Evolutionary conservation across 768 basidiomycete species (phyloP).

Genomic region (Lactifluus subvellereus): DNA sequence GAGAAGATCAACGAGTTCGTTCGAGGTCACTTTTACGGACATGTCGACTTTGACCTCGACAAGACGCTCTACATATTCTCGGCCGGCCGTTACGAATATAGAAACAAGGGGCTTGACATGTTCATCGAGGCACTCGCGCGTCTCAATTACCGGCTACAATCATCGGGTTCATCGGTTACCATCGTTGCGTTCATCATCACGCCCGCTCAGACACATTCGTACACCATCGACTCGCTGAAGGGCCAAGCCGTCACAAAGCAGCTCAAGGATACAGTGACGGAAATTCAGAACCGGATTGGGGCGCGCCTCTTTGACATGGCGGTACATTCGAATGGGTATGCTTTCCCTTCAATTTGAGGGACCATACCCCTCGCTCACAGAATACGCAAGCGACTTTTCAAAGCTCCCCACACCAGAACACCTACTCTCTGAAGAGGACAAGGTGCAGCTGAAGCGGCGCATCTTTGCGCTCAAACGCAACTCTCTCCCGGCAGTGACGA

Average conservation of each 20-base stretch:
- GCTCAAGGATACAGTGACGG: constrained; percentile 89
- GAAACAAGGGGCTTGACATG: constrained; percentile 99
- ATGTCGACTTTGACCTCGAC: constrained; percentile 94
- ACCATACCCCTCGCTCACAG: not conserved
- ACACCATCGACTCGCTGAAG: constrained; percentile 96
- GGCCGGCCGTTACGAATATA: constrained; percentile 98
- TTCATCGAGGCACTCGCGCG: constrained; percentile 96
- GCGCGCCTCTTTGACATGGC: constrained; percentile 91
- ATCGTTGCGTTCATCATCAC: constrained; percentile 99
- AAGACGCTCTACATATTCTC: constrained; percentile 95
- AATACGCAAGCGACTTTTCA: constrained; percentile 54
- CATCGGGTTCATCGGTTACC: constrained; percentile 64
- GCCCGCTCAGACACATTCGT: constrained; percentile 93
- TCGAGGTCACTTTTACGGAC: constrained; percentile 96
- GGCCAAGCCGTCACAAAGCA: constrained; percentile 97
- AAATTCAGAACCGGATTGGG: constrained; percentile 91
- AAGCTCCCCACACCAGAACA: constrained; percentile 66
- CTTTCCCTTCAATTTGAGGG: not conserved
- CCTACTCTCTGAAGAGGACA: constrained; percentile 86
- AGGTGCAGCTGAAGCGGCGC: constrained; percentile 89
- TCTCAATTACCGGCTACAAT: constrained; percentile 59
- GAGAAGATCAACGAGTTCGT: constrained; percentile 99
- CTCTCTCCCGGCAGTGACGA: constrained; percentile 92
- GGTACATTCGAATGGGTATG: constrained; percentile 84
- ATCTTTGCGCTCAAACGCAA: constrained; percentile 95